Conservation (phyloP, 805 yeast genomes). For the Yamadazyma paraphyllophila region DNA sequence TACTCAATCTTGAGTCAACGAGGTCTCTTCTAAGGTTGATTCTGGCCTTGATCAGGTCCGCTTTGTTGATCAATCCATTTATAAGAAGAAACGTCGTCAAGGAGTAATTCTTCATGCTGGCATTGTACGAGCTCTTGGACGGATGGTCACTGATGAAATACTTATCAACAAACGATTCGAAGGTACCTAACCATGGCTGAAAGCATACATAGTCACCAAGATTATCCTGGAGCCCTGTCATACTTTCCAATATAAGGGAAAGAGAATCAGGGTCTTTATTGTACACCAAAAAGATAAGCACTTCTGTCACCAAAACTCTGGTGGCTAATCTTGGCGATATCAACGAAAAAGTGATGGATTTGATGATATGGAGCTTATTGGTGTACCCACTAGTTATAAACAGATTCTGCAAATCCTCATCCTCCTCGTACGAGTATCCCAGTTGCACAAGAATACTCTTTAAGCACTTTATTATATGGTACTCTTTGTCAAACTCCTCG, state of each 20-base stretch:
- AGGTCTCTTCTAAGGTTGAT: conserved; percentile 34
- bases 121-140: conserved; percentile 15
- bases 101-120: conserved; percentile 28
- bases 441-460: conserved; percentile 29
- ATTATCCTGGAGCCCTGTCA: conserved; percentile 33
- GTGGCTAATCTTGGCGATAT: conserved; percentile 41
- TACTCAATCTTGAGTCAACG: conserved; percentile 32
- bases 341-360: conserved; percentile 36
- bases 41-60: conserved; percentile 26
- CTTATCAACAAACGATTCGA: conserved; percentile 36
- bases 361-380: conserved; percentile 33
- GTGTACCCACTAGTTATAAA: conserved; percentile 13
- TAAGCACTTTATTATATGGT: conserved; percentile 36
- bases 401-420: conserved; percentile 8
- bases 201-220: conserved; percentile 34
- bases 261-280: conserved; percentile 22
- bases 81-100: conserved; percentile 36
- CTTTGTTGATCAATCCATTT: conserved; percentile 31
- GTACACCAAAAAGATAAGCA: conserved; percentile 36
- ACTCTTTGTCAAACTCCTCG: conserved; percentile 43
- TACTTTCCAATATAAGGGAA: conserved; percentile 26
- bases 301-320: conserved; percentile 40
- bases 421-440: conserved; percentile 9
- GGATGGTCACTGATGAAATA: conserved; percentile 15
- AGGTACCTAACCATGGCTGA: conserved; percentile 42